These are phyloP conservation scores for Primulina tabacum DNA, from an alignment of 257 asterid genomes.

Conservation along the genomic window DNA sequence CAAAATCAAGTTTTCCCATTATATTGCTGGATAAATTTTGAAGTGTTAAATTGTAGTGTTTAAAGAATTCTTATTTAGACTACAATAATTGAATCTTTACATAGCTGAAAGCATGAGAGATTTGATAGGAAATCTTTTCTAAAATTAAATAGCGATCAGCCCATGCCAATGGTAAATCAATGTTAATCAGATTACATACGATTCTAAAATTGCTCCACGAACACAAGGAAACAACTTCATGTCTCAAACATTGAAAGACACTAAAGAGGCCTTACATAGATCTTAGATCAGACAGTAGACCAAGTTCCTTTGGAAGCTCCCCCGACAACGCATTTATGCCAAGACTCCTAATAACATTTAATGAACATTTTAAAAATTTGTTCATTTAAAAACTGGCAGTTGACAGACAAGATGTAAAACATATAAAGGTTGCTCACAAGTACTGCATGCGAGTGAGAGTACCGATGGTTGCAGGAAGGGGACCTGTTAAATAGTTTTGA, in stretches of 20 bases:
- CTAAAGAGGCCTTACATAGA: slow-evolving; percentile 42
- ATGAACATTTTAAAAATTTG: background rate
- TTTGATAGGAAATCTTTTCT: background rate
- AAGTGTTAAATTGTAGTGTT: background rate
- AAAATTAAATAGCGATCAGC: background rate
- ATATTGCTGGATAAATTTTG: background rate
- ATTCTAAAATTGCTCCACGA: background rate
- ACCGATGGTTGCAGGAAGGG: slow-evolving; percentile 50
- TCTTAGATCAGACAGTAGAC: slow-evolving; percentile 51
- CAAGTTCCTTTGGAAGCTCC: slow-evolving; percentile 66
- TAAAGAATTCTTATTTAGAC: too few species aligned
- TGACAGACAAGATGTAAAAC: background rate
- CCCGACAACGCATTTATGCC: slow-evolving; percentile 67
- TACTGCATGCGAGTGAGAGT: slow-evolving; percentile 60
- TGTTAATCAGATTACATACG: background rate
- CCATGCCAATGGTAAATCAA: background rate
- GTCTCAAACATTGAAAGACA: background rate
- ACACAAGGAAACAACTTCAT: background rate
- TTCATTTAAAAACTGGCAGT: background rate
- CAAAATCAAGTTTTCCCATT: background rate
- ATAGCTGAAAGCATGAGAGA: background rate
- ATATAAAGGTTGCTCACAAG: slow-evolving; percentile 38
- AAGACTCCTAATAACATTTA: slow-evolving; percentile 39
- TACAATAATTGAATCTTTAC: background rate
- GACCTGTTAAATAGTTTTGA: slow-evolving; percentile 63